These are phyloP conservation scores for Hypericum perforatum DNA, from an alignment of 345 rosid genomes.

Conservation along the genomic window DNA sequence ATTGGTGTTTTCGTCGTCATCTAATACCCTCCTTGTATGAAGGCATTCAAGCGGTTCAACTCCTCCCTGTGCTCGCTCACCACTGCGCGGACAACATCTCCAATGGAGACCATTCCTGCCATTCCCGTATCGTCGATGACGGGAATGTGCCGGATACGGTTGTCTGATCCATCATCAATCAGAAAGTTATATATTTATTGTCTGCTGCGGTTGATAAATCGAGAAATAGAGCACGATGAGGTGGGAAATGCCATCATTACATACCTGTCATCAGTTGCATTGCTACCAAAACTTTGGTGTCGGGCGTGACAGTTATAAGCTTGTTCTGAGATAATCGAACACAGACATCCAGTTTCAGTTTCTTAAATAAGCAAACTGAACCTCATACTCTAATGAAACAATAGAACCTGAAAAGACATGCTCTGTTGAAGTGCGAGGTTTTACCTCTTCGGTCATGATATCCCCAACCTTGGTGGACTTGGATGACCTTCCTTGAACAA, in stretches of 20 bases:
- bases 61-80: slow-evolving; percentile 88
- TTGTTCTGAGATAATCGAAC: slow-evolving; percentile 48
- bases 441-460: slow-evolving; percentile 99
- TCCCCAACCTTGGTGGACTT: slow-evolving; percentile 97
- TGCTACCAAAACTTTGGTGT: slow-evolving; percentile 88
- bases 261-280: slow-evolving; percentile 99
- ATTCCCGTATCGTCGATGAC: slow-evolving; percentile 65
- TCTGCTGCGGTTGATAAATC: no score
- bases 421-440: not conserved
- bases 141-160: slow-evolving; percentile 95
- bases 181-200: no score
- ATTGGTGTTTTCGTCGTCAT: slow-evolving; percentile 21
- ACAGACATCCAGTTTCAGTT: not conserved
- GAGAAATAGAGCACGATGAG: not conserved
- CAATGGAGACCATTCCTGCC: slow-evolving; percentile 97
- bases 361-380: no score
- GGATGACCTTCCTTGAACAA: slow-evolving; percentile 96
- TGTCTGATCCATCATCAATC: slow-evolving; percentile 37
- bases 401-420: not conserved
- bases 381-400: not conserved
- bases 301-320: slow-evolving; percentile 85
- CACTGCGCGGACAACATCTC: slow-evolving; percentile 99
- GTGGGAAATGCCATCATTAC: not conserved
- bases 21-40: slow-evolving; percentile 91
- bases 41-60: slow-evolving; percentile 82